phyloP scores from a whole-genome alignment of 768 basidiomycete genomes.

The Artomyces pyxidatus region DNA sequence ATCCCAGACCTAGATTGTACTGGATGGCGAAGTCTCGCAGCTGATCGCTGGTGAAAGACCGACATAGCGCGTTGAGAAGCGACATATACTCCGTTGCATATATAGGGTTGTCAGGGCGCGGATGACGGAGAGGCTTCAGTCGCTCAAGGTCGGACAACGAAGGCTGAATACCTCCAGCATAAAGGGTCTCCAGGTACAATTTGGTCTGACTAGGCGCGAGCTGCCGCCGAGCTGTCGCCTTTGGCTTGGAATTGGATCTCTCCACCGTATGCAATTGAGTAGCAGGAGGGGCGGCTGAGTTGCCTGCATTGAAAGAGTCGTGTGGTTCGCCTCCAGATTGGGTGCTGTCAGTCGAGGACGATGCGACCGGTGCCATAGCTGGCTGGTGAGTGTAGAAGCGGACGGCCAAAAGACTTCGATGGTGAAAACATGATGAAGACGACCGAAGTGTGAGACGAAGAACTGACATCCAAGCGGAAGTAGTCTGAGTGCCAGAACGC shows the following conservation, averaged over 20 bases:
- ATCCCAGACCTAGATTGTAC: slow-evolving; percentile 31
- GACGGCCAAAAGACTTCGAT: no score
- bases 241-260: neutral
- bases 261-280: no score
- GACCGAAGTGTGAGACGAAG: neutral
- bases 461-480: neutral
- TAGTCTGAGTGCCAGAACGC: no score
- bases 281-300: no score
- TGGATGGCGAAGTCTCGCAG: slow-evolving; percentile 44
- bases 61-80: slow-evolving; percentile 45
- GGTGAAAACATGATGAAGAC: neutral
- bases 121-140: slow-evolving; percentile 35
- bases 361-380: no score
- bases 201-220: slow-evolving; percentile 42
- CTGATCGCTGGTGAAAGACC: slow-evolving; percentile 58
- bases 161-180: slow-evolving; percentile 36
- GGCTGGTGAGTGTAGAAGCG: no score
- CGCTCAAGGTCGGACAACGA: slow-evolving; percentile 57
- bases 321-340: no score
- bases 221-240: slow-evolving; percentile 13
- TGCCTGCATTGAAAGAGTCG: no score
- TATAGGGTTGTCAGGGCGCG: slow-evolving; percentile 31
- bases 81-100: slow-evolving; percentile 48
- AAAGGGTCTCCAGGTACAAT: slow-evolving; percentile 47
- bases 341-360: no score